Evolutionary conservation across 495 filamentous ascomycete species (phyloP), one percentile per base, ranked within the genome.

Genomic region (Penicillium herquei): DNA sequence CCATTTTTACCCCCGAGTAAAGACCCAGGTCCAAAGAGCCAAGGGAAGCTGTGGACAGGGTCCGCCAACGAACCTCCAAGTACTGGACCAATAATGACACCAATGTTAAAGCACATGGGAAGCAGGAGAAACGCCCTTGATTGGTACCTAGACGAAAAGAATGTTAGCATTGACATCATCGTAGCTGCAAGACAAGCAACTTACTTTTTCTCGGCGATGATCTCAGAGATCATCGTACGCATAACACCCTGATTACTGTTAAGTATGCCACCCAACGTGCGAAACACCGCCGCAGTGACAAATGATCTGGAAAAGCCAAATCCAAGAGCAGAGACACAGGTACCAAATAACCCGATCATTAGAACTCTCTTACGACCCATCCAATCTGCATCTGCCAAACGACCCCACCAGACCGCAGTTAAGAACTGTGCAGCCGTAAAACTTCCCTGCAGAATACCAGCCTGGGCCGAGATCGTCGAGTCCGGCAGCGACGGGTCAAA

Each of bases 231-330:
- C 85, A 92, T 88, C 3, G 89, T 92, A 58, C 89, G 78, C 79
- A 92, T 84, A 6, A 92, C 89, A 3, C 88, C 89, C 12, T 91
- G 81, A 59, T 91, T 94, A 7, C 90, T 90, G 69, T 96, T 94
- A 57, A 91, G 72, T 9, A 81, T 77, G 3, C 91, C 90, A 7
- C 88, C 90, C n/a, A 92, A 51, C 18, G 77, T 84, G 18, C 90
- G 75, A 64, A 91, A 96, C 26, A 87, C 56, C 37, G 88, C 71
- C 4, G 89, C 90, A 37, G 82, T 76, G 46, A 71, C 74, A 62
- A 93, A 93, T 7, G 76, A 81, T 14, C 75, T 80, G 3, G 86
- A 86, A 65, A 96, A 92, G 7, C 89, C 90, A 64, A 93, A 96
- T 1, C 90, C 90, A 10, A 92, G 37, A 57, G 81, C 84, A 0